Evolutionary conservation across 1,284 basidiomycete genomes (phyloP).

Genomic region (Leucoagaricus sp.): DNA sequence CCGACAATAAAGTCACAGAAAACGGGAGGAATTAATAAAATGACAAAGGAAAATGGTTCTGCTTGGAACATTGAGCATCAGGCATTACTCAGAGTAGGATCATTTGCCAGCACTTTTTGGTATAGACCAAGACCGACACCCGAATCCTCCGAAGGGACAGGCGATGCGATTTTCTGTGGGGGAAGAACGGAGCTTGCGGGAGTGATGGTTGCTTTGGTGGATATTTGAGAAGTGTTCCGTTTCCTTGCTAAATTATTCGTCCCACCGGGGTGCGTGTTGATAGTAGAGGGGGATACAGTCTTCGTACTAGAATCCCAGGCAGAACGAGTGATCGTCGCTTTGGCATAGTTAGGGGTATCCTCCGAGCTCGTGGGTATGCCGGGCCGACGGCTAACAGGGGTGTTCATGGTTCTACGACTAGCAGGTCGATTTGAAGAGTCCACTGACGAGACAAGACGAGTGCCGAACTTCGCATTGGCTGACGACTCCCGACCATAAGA

Average conservation of each 20-base stretch:
- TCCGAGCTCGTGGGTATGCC: conserved; percentile 39
- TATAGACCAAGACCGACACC: conserved; percentile 68
- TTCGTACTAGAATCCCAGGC: conserved; percentile 67
- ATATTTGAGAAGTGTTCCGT: conserved; percentile 72
- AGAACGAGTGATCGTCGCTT: conserved; percentile 68
- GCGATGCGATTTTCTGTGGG: conserved; percentile 49
- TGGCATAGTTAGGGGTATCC: conserved; percentile 61
- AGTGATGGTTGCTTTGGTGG: conserved; percentile 37
- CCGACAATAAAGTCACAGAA: neutral
- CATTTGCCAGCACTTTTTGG: conserved; percentile 73
- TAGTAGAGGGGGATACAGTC: conserved; percentile 21
- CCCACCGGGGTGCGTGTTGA: conserved; percentile 16
- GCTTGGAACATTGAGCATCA: conserved; percentile 28
- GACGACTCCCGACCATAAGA: conserved; percentile 77
- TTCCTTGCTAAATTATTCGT: conserved; percentile 29
- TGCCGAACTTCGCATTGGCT: conserved; percentile 84
- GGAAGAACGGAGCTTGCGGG: conserved; percentile 46
- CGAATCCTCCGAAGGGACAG: conserved; percentile 82
- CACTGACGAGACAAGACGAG: conserved; percentile 62
- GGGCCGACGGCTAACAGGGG: conserved; percentile 49
- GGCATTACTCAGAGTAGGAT: conserved; percentile 59
- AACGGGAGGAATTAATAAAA: neutral
- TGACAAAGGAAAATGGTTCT: neutral
- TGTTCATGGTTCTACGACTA: conserved; percentile 60
- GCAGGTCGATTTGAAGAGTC: conserved; percentile 51